Percentiles rank a stretch among this genome's conserved stretches.
Evolutionary conservation across 768 basidiomycete genomes (phyloP).

Genomic region (Naganishia friedmannii): DNA sequence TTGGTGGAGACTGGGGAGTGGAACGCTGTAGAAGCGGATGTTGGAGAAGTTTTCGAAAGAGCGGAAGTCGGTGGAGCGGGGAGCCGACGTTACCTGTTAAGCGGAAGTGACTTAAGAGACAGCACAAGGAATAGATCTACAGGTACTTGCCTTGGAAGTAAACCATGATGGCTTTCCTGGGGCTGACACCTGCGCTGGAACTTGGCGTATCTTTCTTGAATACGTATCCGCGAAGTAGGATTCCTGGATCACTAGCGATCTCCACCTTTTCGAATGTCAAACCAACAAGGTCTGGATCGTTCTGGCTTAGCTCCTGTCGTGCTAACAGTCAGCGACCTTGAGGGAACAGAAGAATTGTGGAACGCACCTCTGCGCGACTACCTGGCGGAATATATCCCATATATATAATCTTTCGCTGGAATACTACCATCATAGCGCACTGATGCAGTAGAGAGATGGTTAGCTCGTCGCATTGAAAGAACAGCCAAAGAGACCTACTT

Average conservation of each 20-base stretch:
- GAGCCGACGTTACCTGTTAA: slow-evolving; percentile 58
- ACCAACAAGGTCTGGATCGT: slow-evolving; percentile 39
- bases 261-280: slow-evolving; percentile 48
- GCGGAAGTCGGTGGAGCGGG: slow-evolving; percentile 56
- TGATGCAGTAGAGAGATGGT: slow-evolving; percentile 33
- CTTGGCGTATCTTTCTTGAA: slow-evolving; percentile 35
- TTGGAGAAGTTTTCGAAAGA: slow-evolving; percentile 52
- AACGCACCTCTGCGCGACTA: slow-evolving; percentile 23
- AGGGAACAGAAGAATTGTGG: too few relatives aligned
- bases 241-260: slow-evolving; percentile 35
- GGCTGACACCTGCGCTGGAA: not conserved
- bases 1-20: not conserved
- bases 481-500: slow-evolving; percentile 42
- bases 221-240: slow-evolving; percentile 15
- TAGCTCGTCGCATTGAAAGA: not conserved
- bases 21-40: slow-evolving; percentile 16
- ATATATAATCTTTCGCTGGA: slow-evolving; percentile 60
- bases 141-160: slow-evolving; percentile 52
- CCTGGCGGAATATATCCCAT: slow-evolving; percentile 51
- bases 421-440: slow-evolving; percentile 57
- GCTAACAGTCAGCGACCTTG: not conserved
- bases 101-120: not conserved
- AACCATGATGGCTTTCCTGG: slow-evolving; percentile 48
- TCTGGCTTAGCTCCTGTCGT: slow-evolving; percentile 3
- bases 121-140: not conserved